Evolutionary conservation across 441 rosid species (phyloP).

Genomic region (Croton setiger): DNA sequence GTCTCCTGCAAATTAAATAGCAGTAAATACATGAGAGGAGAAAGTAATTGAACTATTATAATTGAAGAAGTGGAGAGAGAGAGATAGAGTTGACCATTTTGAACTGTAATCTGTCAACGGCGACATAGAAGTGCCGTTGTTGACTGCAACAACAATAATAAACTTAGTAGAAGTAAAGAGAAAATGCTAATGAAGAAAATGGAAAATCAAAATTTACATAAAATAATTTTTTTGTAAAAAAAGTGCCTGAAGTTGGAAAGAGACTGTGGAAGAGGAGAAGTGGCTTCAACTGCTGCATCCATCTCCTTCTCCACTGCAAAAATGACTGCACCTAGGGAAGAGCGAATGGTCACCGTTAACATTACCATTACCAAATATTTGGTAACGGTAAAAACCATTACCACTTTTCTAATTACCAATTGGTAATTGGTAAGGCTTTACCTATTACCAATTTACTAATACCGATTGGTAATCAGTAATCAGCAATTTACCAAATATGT

Average conservation of each 20-base stretch:
- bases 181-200: not conserved
- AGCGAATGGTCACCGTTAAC: no score
- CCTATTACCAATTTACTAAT: no score
- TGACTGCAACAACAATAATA: constrained; percentile 33
- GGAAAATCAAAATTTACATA: not conserved
- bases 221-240: not conserved
- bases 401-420: no score
- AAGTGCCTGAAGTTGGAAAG: constrained; percentile 44
- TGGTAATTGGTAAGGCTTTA: no score
- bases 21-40: not conserved
- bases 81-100: constrained; percentile 49
- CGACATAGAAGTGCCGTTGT: constrained; percentile 71
- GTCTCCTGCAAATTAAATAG: constrained; percentile 46
- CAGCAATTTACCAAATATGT: no score
- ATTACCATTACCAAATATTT: no score
- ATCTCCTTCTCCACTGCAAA: no score
- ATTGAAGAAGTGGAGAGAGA: not conserved
- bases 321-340: no score
- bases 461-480: no score
- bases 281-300: constrained; percentile 32
- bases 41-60: not conserved
- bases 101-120: constrained; percentile 78
- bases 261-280: constrained; percentile 44
- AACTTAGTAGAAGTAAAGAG: not conserved
- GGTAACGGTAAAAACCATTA: no score